Conservation (phyloP, 106 monocot species). For the Iris macrosiphon region DNA sequence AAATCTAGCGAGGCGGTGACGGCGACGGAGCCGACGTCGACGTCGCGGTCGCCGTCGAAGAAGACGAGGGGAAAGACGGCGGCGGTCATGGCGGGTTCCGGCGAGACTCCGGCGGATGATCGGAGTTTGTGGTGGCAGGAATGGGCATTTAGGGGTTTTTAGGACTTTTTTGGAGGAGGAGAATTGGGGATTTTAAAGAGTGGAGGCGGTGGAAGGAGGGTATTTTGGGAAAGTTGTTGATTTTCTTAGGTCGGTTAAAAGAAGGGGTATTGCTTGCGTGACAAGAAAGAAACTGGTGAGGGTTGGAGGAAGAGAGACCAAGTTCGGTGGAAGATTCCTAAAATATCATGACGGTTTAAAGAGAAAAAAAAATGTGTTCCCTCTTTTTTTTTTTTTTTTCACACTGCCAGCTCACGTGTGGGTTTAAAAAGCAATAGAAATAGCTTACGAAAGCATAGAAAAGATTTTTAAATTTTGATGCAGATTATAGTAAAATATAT, state of each 20-base stretch:
- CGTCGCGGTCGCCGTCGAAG: constrained; percentile 35
- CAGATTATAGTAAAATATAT: no score
- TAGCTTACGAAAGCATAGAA: no score
- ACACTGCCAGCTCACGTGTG: no score
- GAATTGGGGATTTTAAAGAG: neutral
- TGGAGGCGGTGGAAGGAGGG: constrained; percentile 9
- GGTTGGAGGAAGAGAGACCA: no score
- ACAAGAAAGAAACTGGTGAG: no score
- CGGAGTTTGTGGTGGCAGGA: constrained; percentile 8
- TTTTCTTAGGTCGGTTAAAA: neutral
- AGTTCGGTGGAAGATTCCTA: no score
- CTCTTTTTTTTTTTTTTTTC: no score
- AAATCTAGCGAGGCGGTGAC: constrained; percentile 6
- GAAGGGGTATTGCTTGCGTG: neutral
- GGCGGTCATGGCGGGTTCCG: constrained; percentile 6
- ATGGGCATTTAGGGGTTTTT: neutral
- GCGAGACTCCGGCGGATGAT: neutral
- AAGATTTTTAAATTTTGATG: no score
- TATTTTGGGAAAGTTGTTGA: neutral
- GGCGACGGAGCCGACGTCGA: constrained; percentile 32
- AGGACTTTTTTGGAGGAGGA: constrained; percentile 1
- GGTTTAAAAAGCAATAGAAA: no score
- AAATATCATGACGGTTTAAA: no score
- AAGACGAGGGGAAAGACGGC: constrained; percentile 44
- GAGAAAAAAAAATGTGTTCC: no score